These are phyloP conservation scores for Salvia sclarea DNA, from an alignment of 305 asterid species.

Conservation along the genomic window DNA sequence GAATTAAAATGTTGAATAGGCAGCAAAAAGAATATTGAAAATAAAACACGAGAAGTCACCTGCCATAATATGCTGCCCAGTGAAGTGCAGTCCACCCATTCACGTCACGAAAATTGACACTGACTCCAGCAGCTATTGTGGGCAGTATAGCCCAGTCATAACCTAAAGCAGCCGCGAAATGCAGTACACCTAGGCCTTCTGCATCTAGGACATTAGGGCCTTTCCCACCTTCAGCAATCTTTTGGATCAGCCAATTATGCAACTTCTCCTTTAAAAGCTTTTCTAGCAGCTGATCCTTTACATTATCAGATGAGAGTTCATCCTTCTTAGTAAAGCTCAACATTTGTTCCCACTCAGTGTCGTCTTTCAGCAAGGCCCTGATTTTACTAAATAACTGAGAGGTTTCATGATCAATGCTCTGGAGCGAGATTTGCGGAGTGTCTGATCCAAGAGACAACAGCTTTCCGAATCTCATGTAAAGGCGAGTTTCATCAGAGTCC, in stretches of 20 bases:
- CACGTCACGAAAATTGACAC: constrained; percentile 80
- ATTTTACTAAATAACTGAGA: constrained; percentile 52
- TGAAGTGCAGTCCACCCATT: constrained; percentile 99
- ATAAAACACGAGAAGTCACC: constrained; percentile 43
- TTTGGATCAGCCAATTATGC: constrained; percentile 74
- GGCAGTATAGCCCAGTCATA: constrained; percentile 91
- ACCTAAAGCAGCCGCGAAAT: constrained; percentile 89
- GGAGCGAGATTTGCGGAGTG: constrained; percentile 38
- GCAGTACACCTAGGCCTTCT: constrained; percentile 88
- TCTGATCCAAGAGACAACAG: constrained; percentile 59
- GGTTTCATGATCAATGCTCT: constrained; percentile 42
- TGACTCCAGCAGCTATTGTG: constrained; percentile 75
- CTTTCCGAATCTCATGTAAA: constrained; percentile 73
- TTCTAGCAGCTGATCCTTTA: constrained; percentile 64
- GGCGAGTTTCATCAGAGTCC: constrained; percentile 63
- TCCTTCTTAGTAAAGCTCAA: constrained; percentile 47
- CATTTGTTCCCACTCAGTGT: constrained; percentile 68
- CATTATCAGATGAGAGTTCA: constrained; percentile 53
- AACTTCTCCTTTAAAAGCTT: constrained; percentile 78
- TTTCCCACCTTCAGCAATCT: constrained; percentile 77
- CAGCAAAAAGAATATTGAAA: constrained; percentile 8
- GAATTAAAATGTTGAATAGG: constrained; percentile 9
- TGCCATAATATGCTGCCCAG: constrained; percentile 97
- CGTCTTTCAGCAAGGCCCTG: constrained; percentile 60
- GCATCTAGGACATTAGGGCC: constrained; percentile 77